Conservation (phyloP, 257 asterid genomes). For the Solanum phureja region DNA sequence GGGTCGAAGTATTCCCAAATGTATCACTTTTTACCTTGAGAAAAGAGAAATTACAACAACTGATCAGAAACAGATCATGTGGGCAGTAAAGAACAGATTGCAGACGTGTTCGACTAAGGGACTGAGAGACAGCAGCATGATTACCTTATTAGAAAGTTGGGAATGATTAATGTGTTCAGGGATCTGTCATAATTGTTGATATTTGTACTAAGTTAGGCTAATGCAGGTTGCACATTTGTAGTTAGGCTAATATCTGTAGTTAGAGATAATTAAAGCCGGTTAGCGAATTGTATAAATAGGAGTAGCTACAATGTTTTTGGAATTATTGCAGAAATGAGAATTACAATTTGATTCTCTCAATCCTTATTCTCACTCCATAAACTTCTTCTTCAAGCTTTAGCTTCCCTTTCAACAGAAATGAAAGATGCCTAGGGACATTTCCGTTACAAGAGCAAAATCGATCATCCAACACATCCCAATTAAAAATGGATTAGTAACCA, state of each 20-base stretch:
- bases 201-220: not conserved
- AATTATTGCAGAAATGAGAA: not conserved
- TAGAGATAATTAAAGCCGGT: not conserved
- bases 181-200: not conserved
- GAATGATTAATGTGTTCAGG: not conserved
- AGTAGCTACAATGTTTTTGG: too few relatives aligned
- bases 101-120: not conserved
- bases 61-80: not conserved
- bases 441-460: not conserved
- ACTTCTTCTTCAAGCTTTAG: not conserved
- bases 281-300: not conserved
- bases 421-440: not conserved
- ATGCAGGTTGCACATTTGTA: not conserved
- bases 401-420: not conserved
- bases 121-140: not conserved
- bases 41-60: not conserved
- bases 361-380: not conserved
- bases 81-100: not conserved
- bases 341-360: not conserved
- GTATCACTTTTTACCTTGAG: too few relatives aligned
- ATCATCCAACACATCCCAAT: not conserved
- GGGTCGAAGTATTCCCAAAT: too few relatives aligned
- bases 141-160: not conserved
- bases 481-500: not conserved
- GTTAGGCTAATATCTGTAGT: not conserved